These are phyloP conservation scores for Suhomyces taliae DNA, from an alignment of 1,139 yeast genomes.

Conservation along the genomic window DNA sequence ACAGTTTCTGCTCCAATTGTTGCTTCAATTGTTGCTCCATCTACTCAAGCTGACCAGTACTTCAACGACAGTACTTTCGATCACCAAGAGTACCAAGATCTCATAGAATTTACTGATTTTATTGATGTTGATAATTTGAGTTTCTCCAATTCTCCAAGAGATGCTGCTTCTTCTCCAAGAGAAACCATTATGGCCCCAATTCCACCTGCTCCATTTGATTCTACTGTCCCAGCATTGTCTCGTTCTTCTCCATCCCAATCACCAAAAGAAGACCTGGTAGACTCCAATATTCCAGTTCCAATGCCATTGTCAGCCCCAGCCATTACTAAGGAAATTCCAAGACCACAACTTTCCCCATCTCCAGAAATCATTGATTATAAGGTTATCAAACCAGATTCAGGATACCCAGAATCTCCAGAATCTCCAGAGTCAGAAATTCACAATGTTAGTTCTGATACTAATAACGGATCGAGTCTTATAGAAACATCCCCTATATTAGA, in stretches of 20 bases:
- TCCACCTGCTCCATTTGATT: constrained; percentile 1
- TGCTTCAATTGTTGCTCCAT: neutral
- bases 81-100: constrained; percentile 33
- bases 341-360: constrained; percentile 4
- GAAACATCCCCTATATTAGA: constrained; percentile 27
- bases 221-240: constrained; percentile 5
- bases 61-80: constrained; percentile 21
- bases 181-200: neutral
- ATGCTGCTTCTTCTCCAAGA: constrained; percentile 1
- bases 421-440: constrained; percentile 3
- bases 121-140: constrained; percentile 57
- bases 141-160: constrained; percentile 22
- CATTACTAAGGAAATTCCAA: constrained; percentile 3
- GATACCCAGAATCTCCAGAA: constrained; percentile 15
- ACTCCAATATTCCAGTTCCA: constrained; percentile 5
- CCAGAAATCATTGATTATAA: constrained; percentile 2
- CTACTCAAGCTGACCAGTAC: neutral
- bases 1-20: neutral
- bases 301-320: constrained; percentile 9
- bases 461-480: constrained; percentile 6
- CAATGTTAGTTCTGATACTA: neutral
- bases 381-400: neutral
- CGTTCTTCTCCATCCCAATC: constrained; percentile 7
- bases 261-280: constrained; percentile 6
- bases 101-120: constrained; percentile 58